A percentile compares a stretch with the other conserved stretches of the same genome.
phyloP scores from a whole-genome alignment of 306 rosid genomes.

The Abrus pulchellus region DNA sequence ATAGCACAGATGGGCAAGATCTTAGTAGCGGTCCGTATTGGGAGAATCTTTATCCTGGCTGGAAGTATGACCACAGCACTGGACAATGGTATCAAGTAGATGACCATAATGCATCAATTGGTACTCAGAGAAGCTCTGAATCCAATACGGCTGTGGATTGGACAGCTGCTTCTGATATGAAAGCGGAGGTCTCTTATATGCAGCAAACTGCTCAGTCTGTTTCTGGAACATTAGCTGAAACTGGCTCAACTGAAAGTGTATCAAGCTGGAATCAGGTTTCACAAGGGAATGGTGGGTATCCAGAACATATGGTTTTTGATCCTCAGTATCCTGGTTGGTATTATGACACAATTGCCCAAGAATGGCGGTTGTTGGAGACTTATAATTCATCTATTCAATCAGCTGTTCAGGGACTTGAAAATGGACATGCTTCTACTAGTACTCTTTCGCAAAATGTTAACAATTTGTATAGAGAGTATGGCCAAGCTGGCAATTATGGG shows the following conservation, averaged over 20 bases:
- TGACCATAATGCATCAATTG: conserved; percentile 44
- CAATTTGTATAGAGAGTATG: conserved; percentile 51
- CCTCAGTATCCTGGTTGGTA: conserved; percentile 90
- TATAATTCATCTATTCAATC: conserved; percentile 63
- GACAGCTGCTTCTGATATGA: conserved; percentile 56
- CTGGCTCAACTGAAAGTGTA: conserved; percentile 52
- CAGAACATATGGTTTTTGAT: conserved; percentile 80
- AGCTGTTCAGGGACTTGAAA: conserved; percentile 48
- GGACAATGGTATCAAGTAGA: conserved; percentile 86
- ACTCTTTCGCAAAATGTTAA: conserved; percentile 46
- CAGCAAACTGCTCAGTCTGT: conserved; percentile 67
- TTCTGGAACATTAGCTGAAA: conserved; percentile 62
- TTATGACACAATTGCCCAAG: conserved; percentile 73
- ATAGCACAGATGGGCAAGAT: conserved; percentile 60
- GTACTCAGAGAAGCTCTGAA: conserved; percentile 46
- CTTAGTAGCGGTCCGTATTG: conserved; percentile 62
- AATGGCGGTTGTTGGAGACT: conserved; percentile 75
- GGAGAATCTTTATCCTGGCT: conserved; percentile 94
- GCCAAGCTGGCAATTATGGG: conserved; percentile 55
- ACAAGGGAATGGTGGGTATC: conserved; percentile 69
- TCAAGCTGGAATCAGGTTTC: conserved; percentile 65
- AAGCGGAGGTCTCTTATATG: conserved; percentile 60
- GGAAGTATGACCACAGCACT: conserved; percentile 70
- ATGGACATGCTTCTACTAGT: conserved; percentile 52
- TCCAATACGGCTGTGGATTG: conserved; percentile 51